These are phyloP conservation scores for Naganishia friedmannii DNA, from an alignment of 768 basidiomycete genomes.

Conservation along the genomic window DNA sequence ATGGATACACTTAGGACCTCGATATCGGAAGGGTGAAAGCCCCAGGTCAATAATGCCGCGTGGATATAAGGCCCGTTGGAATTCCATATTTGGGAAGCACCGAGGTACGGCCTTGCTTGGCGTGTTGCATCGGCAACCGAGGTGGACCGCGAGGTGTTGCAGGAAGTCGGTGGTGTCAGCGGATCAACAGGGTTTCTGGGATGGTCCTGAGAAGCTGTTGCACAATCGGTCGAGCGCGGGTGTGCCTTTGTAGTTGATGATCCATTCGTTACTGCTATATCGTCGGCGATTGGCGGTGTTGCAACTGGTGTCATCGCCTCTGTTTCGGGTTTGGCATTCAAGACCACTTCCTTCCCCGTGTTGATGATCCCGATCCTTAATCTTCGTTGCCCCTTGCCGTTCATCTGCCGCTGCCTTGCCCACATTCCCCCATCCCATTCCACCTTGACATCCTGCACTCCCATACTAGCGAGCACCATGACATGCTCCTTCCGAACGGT, in stretches of 20 bases:
- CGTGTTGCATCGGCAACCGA: neutral
- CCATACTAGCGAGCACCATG: slow-evolving; percentile 26
- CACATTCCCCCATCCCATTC: neutral
- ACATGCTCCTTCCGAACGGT: slow-evolving; percentile 15
- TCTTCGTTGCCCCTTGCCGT: slow-evolving; percentile 1
- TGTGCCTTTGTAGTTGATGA: neutral
- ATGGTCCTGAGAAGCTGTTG: neutral
- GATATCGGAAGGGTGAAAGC: slow-evolving; percentile 3
- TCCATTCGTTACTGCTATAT: neutral
- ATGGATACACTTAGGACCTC: neutral
- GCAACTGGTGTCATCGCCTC: neutral
- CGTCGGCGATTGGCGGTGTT: neutral
- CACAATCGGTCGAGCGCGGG: neutral
- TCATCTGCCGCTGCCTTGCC: neutral
- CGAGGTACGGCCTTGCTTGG: slow-evolving; percentile 4
- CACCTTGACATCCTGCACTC: slow-evolving; percentile 15
- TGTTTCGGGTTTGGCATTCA: neutral
- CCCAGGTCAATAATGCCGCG: slow-evolving; percentile 18
- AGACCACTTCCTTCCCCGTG: slow-evolving; percentile 28
- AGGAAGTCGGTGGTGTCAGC: neutral
- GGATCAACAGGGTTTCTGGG: neutral
- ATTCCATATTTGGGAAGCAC: slow-evolving; percentile 24
- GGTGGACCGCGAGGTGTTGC: neutral
- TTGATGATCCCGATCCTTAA: slow-evolving; percentile 24
- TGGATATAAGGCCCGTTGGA: slow-evolving; percentile 28